A percentile compares a stretch with the other conserved stretches of the same genome.
phyloP scores from a whole-genome alignment of 2,329 filamentous ascomycete genomes.

The Thermomyces lanuginosus region DNA sequence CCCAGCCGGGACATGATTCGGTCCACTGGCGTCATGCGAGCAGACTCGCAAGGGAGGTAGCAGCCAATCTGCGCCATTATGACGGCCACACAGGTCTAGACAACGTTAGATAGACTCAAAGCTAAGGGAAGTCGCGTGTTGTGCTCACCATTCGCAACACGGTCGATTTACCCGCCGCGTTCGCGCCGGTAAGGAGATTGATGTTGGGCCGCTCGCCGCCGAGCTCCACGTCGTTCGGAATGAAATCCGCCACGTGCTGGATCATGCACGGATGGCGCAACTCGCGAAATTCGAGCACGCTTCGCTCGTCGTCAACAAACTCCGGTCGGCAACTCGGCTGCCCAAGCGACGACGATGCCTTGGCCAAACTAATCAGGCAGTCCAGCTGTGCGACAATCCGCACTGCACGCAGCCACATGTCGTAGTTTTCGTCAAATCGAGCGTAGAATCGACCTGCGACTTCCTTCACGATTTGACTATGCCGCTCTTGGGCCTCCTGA shows the following conservation, averaged over 20 bases:
- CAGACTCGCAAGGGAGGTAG: constrained; percentile 69
- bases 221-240: constrained; percentile 81
- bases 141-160: constrained; percentile 71
- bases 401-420: constrained; percentile 74
- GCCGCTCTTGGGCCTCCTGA: constrained; percentile 86
- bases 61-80: constrained; percentile 97
- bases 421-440: constrained; percentile 76
- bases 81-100: constrained; percentile 76
- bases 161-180: constrained; percentile 94
- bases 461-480: constrained; percentile 78
- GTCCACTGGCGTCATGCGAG: constrained; percentile 75
- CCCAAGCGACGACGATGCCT: constrained; percentile 68
- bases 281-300: constrained; percentile 79
- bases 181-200: constrained; percentile 82
- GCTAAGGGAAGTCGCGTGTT: neutral
- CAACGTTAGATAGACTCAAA: constrained; percentile 2
- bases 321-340: constrained; percentile 72
- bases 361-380: constrained; percentile 83
- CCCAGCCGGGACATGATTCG: constrained; percentile 97
- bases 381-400: constrained; percentile 84
- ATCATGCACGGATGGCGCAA: constrained; percentile 91
- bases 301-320: constrained; percentile 75
- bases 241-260: constrained; percentile 79
- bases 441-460: constrained; percentile 68
- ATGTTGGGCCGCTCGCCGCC: constrained; percentile 72